phyloP scores from a whole-genome alignment of 495 filamentous ascomycete species.

The Cercophora sp. region DNA sequence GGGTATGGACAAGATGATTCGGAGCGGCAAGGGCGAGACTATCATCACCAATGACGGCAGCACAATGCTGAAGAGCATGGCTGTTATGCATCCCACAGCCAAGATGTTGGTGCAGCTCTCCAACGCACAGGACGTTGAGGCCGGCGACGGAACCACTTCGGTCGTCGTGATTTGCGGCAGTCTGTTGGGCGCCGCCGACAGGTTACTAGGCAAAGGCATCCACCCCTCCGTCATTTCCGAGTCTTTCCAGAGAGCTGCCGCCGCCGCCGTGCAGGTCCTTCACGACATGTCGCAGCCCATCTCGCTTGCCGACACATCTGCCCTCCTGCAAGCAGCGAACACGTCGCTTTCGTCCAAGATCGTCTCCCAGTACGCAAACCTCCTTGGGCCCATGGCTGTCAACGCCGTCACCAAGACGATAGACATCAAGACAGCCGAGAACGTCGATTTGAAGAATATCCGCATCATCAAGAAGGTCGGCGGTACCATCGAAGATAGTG shows the following conservation, averaged over 20 bases:
- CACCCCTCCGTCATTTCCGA: conserved; percentile 98
- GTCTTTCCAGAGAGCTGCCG: conserved; percentile 92
- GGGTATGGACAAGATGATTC: conserved; percentile 98
- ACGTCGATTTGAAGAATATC: conserved; percentile 94
- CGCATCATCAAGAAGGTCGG: conserved; percentile 96
- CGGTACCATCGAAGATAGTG: conserved; percentile 96
- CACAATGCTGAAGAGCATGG: conserved; percentile 98
- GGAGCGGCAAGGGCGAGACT: conserved; percentile 91
- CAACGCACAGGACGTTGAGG: conserved; percentile 96
- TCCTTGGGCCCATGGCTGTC: conserved; percentile 93
- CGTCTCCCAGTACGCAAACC: conserved; percentile 89
- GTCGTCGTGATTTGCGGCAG: conserved; percentile 97
- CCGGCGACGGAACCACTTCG: conserved; percentile 96
- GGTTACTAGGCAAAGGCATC: conserved; percentile 84
- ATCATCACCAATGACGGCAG: conserved; percentile 99
- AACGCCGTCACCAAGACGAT: conserved; percentile 93
- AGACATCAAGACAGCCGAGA: conserved; percentile 89
- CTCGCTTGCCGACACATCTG: conserved; percentile 77
- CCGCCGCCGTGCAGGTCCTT: conserved; percentile 79
- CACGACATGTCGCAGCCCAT: conserved; percentile 96
- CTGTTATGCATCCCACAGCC: conserved; percentile 95
- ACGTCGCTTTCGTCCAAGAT: conserved; percentile 99
- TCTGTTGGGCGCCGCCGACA: conserved; percentile 87
- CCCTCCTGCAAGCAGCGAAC: conserved; percentile 91
- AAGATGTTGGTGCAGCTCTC: conserved; percentile 98